phyloP scores from a whole-genome alignment of 371 early-diverging fungal species.

The Thermomucor indicae-seudaticae region DNA sequence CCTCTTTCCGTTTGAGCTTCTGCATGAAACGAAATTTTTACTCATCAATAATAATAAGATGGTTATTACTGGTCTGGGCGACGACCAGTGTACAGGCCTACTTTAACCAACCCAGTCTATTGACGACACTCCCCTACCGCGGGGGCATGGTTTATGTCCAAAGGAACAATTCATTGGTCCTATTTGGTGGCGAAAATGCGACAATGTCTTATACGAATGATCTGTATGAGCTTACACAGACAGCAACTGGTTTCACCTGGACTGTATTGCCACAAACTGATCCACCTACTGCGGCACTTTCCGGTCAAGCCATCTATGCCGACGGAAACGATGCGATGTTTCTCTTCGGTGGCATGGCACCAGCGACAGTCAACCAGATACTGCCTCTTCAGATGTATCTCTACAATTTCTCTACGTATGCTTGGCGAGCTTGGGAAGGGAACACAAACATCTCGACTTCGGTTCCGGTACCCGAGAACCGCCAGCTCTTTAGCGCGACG shows the following conservation, averaged over 20 bases:
- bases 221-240: constrained; percentile 22
- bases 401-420: constrained; percentile 9
- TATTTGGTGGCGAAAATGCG: constrained; percentile 26
- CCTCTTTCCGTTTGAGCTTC: not conserved
- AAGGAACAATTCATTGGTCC: constrained; percentile 17
- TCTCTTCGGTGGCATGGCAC: constrained; percentile 13
- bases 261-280: constrained; percentile 13
- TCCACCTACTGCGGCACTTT: constrained; percentile 6
- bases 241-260: constrained; percentile 13
- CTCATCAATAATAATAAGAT: not conserved
- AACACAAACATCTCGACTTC: constrained; percentile 6
- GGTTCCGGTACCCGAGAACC: constrained; percentile 12
- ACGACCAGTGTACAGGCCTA: constrained; percentile 9
- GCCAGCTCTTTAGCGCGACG: constrained; percentile 20
- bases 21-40: not conserved
- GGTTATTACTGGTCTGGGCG: too few species aligned
- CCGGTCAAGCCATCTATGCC: constrained; percentile 19
- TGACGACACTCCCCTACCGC: constrained; percentile 19
- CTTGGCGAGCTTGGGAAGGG: constrained; percentile 6
- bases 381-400: constrained; percentile 11
- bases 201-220: constrained; percentile 14
- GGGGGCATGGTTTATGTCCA: constrained; percentile 21
- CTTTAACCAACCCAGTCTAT: constrained; percentile 14
- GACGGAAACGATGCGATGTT: constrained; percentile 7
- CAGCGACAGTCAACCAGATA: not conserved